Conservation (phyloP, 31 red algal species). For the Asparagopsis taxiformis region DNA sequence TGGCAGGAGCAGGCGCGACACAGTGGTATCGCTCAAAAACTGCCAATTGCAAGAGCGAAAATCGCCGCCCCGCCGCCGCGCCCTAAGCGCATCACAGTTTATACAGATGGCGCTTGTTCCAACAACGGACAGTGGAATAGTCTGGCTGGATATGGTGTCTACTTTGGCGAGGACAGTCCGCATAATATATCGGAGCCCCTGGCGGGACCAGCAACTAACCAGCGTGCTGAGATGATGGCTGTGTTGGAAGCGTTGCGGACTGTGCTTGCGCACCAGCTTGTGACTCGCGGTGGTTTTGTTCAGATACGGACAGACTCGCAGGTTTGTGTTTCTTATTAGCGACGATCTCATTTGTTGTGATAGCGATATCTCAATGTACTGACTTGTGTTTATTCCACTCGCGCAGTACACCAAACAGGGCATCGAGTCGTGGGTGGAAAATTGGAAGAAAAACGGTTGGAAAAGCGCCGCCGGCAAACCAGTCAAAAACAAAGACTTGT, state of each 20-base stretch:
- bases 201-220: constrained; percentile 65
- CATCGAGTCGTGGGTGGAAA: constrained; percentile 53
- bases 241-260: constrained; percentile 64
- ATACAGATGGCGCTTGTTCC: constrained; percentile 89
- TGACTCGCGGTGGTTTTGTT: constrained; percentile 17
- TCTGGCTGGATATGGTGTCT: constrained; percentile 71
- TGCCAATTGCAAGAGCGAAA: neutral
- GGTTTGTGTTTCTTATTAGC: constrained; percentile 29
- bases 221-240: constrained; percentile 84
- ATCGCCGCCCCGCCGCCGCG: neutral
- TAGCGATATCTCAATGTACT: constrained; percentile 15
- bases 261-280: constrained; percentile 29
- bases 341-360: too few species aligned
- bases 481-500: constrained; percentile 86
- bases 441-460: constrained; percentile 76
- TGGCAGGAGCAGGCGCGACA: too few species aligned
- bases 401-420: constrained; percentile 70
- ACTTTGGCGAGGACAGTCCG: constrained; percentile 61
- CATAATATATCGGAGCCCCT: constrained; percentile 71
- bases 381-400: constrained; percentile 2
- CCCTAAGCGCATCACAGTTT: constrained; percentile 37
- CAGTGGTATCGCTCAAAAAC: neutral
- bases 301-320: constrained; percentile 47
- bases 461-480: constrained; percentile 41
- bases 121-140: constrained; percentile 48